phyloP scores from a whole-genome alignment of 176 grass and related monocot species.

The Thinopyrum elongatum region DNA sequence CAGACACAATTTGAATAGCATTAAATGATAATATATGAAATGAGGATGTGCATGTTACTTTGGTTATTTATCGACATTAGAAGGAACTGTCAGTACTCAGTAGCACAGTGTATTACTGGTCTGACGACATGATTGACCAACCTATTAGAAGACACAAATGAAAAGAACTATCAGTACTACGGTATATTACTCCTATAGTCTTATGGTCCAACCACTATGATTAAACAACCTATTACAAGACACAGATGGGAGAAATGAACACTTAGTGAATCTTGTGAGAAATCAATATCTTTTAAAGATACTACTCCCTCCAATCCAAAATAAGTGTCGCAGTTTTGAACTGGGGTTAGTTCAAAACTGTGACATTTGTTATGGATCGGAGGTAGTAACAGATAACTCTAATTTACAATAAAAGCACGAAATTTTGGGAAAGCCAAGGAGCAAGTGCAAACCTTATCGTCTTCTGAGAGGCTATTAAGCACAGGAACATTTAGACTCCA shows the following conservation, averaged over 20 bases:
- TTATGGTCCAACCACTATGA: slow-evolving; percentile 1
- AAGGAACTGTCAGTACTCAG: not conserved
- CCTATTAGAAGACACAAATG: not conserved
- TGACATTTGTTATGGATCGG: too few relatives aligned
- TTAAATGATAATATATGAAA: slow-evolving; percentile 15
- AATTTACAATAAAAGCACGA: slow-evolving; percentile 2
- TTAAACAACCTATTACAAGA: not conserved
- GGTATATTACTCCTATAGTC: not conserved
- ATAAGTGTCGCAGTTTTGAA: too few relatives aligned
- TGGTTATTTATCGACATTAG: slow-evolving; percentile 8
- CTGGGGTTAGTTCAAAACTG: too few relatives aligned
- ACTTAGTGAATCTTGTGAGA: not conserved
- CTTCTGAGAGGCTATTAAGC: slow-evolving; percentile 87
- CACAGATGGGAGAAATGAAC: not conserved
- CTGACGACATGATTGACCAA: not conserved
- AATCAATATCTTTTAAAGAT: slow-evolving; percentile 24
- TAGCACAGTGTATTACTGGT: slow-evolving; percentile 11
- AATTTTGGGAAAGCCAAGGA: slow-evolving; percentile 1
- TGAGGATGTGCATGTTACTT: not conserved
- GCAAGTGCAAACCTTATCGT: slow-evolving; percentile 59
- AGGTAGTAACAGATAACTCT: slow-evolving; percentile 8
- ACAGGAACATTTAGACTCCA: slow-evolving; percentile 99
- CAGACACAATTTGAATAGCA: slow-evolving; percentile 10
- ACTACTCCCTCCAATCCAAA: too few relatives aligned
- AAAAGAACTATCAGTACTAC: slow-evolving; percentile 9